Evolutionary conservation across 257 asterid species (phyloP).

Genomic region (Solanum dulcamara): DNA sequence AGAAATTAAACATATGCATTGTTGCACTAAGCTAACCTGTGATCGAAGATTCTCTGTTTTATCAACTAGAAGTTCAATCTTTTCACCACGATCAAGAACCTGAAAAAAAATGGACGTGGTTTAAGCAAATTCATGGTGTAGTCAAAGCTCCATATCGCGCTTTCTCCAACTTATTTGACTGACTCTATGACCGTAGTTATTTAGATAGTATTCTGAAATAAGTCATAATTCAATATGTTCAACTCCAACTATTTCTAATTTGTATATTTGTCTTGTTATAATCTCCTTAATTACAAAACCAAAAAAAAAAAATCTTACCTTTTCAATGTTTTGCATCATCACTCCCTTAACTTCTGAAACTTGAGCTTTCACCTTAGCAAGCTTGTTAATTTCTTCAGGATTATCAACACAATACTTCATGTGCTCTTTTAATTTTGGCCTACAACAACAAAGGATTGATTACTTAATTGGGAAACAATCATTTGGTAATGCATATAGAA

Average conservation of each 20-base stretch:
- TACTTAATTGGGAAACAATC: neutral
- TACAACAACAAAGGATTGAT: neutral
- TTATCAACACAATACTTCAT: slow-evolving; percentile 38
- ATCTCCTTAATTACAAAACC: neutral
- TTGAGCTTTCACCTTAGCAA: slow-evolving; percentile 44
- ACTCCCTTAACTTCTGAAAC: slow-evolving; percentile 49
- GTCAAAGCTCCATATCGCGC: neutral
- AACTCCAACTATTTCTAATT: neutral
- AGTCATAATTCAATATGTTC: neutral
- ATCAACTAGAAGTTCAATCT: slow-evolving; percentile 39
- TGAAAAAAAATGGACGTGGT: neutral
- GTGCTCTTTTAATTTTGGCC: slow-evolving; percentile 48
- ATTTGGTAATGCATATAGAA: neutral
- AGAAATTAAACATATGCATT: neutral
- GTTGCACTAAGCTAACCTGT: slow-evolving; percentile 20
- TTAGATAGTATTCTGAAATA: neutral
- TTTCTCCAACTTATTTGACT: neutral
- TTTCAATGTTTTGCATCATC: slow-evolving; percentile 54
- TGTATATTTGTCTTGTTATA: neutral
- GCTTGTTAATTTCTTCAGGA: slow-evolving; percentile 43
- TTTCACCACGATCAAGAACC: slow-evolving; percentile 52
- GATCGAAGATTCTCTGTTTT: slow-evolving; percentile 39
- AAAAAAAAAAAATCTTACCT: slow-evolving; percentile 15
- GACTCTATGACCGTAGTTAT: neutral
- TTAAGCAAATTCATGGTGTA: neutral